Evolutionary conservation across 208 protist genomes (phyloP), one percentile per base, ranked within the genome.

Genomic region (Hexamita inflata): DNA sequence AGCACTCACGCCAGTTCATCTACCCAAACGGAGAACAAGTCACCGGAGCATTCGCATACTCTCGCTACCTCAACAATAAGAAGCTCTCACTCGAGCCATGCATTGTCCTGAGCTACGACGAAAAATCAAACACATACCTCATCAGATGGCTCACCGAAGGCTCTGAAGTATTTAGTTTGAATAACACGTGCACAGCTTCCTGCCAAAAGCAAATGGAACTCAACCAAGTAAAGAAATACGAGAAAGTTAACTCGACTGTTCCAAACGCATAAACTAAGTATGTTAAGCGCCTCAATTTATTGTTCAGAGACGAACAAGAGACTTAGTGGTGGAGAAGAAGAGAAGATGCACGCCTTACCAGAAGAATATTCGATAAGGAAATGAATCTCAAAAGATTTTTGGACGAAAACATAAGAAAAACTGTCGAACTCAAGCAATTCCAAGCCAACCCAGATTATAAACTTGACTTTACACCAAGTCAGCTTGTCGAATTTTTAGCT

Each of bases 221-320:
- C n/a, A n/a, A n/a, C n/a, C n/a, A n/a, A n/a, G n/a, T n/a, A n/a
- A n/a, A n/a, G n/a, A n/a, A n/a, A n/a, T n/a, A n/a, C n/a, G n/a
- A n/a, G n/a, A n/a, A n/a, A n/a, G n/a, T n/a, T n/a, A n/a, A n/a
- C n/a, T n/a, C n/a, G n/a, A n/a, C n/a, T n/a, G n/a, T n/a, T n/a
- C n/a, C n/a, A n/a, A n/a, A n/a, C n/a, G n/a, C n/a, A n/a, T n/a
- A n/a, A n/a, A 45, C 7, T 19, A 70, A 70, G 64, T 42, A 4
- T 24, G 64, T 70, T 19, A 70, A 70, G n/a, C 9, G 64, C 11
- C 64, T 70, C 19, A 70, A 70, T 45, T 38, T 70, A 34, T 34
- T 70, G 9, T 70, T 70, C 64, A 34, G 9, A 9, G 64, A 70
- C 35, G 64, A 70, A 49, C 19, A 70, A 4, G 64, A 70, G 35